A percentile compares a stretch with the other conserved stretches of the same genome.
Conservation (phyloP, 352 stramenopile species). For the Pythium vanterpoolii region DNA sequence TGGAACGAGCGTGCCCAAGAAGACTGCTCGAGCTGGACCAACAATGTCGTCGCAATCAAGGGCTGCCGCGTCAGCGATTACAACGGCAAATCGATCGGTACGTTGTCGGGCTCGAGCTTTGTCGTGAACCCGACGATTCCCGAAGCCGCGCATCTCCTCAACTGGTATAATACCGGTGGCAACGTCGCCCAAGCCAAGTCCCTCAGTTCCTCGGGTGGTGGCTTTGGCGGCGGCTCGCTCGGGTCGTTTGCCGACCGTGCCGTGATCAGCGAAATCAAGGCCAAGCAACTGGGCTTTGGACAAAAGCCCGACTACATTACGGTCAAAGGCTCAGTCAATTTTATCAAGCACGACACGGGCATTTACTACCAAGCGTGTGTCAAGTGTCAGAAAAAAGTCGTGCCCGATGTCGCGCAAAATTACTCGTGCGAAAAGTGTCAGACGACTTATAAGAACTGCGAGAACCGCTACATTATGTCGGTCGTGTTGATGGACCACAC, state of each 20-base stretch:
- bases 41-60: constrained; percentile 96
- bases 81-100: constrained; percentile 90
- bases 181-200: constrained; percentile 72
- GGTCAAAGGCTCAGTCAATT: constrained; percentile 95
- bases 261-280: constrained; percentile 92
- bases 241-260: constrained; percentile 88
- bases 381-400: constrained; percentile 91
- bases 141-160: constrained; percentile 79
- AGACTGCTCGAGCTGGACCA: constrained; percentile 80
- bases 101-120: constrained; percentile 76
- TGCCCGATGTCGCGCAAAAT: constrained; percentile 91
- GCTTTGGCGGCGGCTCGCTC: constrained; percentile 71
- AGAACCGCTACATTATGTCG: constrained; percentile 96
- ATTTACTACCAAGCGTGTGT: constrained; percentile 87
- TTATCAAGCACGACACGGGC: constrained; percentile 94
- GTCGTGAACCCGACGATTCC: constrained; percentile 84
- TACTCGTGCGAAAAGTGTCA: constrained; percentile 97
- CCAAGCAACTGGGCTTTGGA: constrained; percentile 91
- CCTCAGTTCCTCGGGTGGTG: constrained; percentile 61
- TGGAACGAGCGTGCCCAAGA: constrained; percentile 92
- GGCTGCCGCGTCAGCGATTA: constrained; percentile 93
- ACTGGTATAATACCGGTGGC: constrained; percentile 81
- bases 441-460: constrained; percentile 91
- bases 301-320: constrained; percentile 97
- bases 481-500: constrained; percentile 93